Evolutionary conservation across 331 rosid genomes (phyloP), one percentile per base, ranked within the genome.

Genomic region (Dryas integrifolia): DNA sequence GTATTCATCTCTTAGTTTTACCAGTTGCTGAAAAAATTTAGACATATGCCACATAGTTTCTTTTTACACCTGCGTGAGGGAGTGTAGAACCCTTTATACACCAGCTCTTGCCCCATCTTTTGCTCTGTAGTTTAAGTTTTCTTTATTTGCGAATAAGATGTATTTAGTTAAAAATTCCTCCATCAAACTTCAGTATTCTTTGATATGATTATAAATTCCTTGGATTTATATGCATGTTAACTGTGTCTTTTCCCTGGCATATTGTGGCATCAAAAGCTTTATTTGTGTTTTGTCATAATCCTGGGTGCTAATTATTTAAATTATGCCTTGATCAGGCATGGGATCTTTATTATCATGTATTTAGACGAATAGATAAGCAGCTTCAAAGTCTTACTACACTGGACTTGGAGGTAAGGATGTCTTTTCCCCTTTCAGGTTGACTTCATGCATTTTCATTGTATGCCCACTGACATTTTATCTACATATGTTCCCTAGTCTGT

Each of bases 321-420:
- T 79, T 45, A 44, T 82, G 52, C 53, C 58, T 72, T 78, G 52
- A 72, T 75, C 86, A 94, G 98, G 98, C 98, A 13, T 94, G 98
- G 98, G 98, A 94, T 85, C 91, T 94, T 74, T 94, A 94, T 82
- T 94, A 94, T 81, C 97, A 91, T 75, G 97, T 94, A 67, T 94
- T 94, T 80, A 88, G 96, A 79, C 81, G 92, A 84, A 89, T 94
- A 74, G 98, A 94, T 79, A 94, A 94, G 89, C 98, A 94, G 83
- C 97, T 94, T 79, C 98, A 89, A 76, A 94, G 96, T 82, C 98
- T 94, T 55, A 89, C 95, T 65, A 94, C 96, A 40, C 84, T 94
- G 72, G 98, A 94, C 86, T 85, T 94, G 85, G 91, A 89, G 86
- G 98, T 91, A 82, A 72, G 79, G 49, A 64, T n/a, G 47, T 72